Percentiles rank a stretch among this genome's conserved stretches.
phyloP scores from a whole-genome alignment of 768 basidiomycete genomes.

The Lentinula raphanica region DNA sequence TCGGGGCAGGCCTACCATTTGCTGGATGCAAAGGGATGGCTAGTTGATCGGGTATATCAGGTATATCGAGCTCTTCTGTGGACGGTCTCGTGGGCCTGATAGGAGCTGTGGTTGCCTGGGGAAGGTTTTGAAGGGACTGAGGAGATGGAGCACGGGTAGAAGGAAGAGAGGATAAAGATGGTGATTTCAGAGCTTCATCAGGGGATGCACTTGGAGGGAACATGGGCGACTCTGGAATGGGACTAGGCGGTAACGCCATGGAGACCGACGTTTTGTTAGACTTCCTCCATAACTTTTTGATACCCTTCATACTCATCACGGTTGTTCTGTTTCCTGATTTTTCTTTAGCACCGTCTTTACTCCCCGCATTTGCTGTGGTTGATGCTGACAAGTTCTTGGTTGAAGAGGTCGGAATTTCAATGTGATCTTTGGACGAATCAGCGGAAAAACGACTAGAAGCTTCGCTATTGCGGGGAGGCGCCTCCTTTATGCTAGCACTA shows the following conservation, averaged over 20 bases:
- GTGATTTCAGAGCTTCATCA: slow-evolving; percentile 28
- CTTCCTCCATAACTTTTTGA: slow-evolving; percentile 77
- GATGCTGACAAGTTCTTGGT: neutral
- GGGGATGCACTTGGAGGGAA: slow-evolving; percentile 30
- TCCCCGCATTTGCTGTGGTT: neutral
- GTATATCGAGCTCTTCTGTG: slow-evolving; percentile 17
- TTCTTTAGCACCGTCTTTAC: neutral
- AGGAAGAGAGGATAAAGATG: slow-evolving; percentile 26
- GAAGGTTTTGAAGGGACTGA: slow-evolving; percentile 12
- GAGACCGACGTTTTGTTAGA: slow-evolving; percentile 49
- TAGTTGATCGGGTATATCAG: slow-evolving; percentile 14
- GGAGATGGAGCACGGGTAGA: slow-evolving; percentile 21
- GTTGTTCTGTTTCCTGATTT: slow-evolving; percentile 38
- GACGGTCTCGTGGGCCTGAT: slow-evolving; percentile 16
- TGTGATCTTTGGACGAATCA: slow-evolving; percentile 51
- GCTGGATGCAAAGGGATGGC: slow-evolving; percentile 4
- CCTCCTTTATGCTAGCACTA: slow-evolving; percentile 12
- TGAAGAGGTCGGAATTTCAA: neutral
- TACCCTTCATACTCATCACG: slow-evolving; percentile 66
- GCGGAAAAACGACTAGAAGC: slow-evolving; percentile 69
- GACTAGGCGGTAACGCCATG: slow-evolving; percentile 8
- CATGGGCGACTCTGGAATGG: slow-evolving; percentile 24
- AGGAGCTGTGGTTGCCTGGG: neutral
- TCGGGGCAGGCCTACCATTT: slow-evolving; percentile 9
- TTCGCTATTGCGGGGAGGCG: slow-evolving; percentile 18